Evolutionary conservation across 768 basidiomycete species (phyloP).

Genomic region (Pleurotus sapidus): DNA sequence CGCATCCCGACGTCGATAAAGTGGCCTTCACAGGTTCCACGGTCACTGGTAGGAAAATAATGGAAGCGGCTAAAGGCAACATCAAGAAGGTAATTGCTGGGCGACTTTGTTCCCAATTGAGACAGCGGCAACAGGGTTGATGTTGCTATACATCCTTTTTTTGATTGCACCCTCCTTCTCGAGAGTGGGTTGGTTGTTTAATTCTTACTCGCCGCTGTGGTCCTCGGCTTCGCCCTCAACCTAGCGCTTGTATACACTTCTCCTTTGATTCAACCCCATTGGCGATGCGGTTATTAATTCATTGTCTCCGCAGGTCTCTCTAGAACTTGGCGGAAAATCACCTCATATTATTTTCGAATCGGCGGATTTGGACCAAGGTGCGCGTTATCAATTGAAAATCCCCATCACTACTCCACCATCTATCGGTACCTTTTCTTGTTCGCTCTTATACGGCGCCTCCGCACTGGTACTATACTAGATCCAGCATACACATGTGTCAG

Average conservation of each 20-base stretch:
- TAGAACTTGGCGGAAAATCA: slow-evolving; percentile 94
- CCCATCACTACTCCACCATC: too few species aligned
- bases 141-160: neutral
- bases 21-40: slow-evolving; percentile 96
- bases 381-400: slow-evolving; percentile 10
- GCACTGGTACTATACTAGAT: neutral
- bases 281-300: slow-evolving; percentile 5
- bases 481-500: neutral
- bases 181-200: neutral
- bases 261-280: neutral
- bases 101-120: slow-evolving; percentile 1
- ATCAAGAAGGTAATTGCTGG: slow-evolving; percentile 71
- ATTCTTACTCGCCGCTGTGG: neutral
- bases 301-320: slow-evolving; percentile 55
- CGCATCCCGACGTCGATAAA: slow-evolving; percentile 87
- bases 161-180: neutral
- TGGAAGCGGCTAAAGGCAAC: slow-evolving; percentile 91
- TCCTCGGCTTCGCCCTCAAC: neutral
- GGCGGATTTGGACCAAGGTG: slow-evolving; percentile 86
- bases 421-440: neutral
- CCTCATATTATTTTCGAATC: slow-evolving; percentile 88
- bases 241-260: neutral
- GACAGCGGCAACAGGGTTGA: slow-evolving; percentile 1
- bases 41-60: slow-evolving; percentile 82
- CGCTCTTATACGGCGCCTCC: neutral